Evolutionary conservation across 2,329 filamentous ascomycete species (phyloP), one percentile per base, ranked within the genome.

Genomic region (Exserohilum rostratum): DNA sequence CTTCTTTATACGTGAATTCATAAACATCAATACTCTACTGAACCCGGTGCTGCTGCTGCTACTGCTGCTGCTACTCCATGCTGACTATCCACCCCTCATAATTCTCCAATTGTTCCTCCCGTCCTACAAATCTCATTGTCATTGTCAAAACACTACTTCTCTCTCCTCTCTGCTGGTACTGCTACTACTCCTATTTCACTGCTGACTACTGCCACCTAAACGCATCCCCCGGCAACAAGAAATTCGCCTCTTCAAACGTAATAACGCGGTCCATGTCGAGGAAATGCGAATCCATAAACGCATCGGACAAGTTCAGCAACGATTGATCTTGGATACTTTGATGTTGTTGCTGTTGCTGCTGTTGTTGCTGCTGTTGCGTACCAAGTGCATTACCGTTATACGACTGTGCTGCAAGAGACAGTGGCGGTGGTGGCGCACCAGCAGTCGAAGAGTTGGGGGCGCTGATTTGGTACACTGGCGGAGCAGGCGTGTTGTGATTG

Each of bases 191-290:
- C n/a, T n/a, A n/a, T n/a, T n/a, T n/a, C n/a, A n/a, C n/a, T n/a
- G n/a, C n/a, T n/a, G n/a, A n/a, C n/a, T n/a, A 66, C 20, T 68
- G 55, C 69, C 69, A 72, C 38, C 62, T 55, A 39, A 64, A 68
- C 3, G 62, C 63, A 56, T 72, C 69, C 2, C 67, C 67, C 4
- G 70, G 70, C 6, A 72, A 42, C 27, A 66, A 66, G 34, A 73
- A 73, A 40, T 72, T 73, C 12, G 68, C 65, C 33, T 73, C 69
- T 34, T 73, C 70, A 46, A 73, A 73, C 2, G 70, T 73, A 15
- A 73, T 73, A 0, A 73, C 70, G 0, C 70, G 64, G 46, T 73
- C 70, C 66, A 73, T 67, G 20, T 66, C 70, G 22, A 71, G 42
- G 31, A 71, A 73, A 15, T 71, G 65, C 9, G 69, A 64, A 29